phyloP scores from a whole-genome alignment of 495 filamentous ascomycete species.

The Talaromyces proteolyticus region DNA sequence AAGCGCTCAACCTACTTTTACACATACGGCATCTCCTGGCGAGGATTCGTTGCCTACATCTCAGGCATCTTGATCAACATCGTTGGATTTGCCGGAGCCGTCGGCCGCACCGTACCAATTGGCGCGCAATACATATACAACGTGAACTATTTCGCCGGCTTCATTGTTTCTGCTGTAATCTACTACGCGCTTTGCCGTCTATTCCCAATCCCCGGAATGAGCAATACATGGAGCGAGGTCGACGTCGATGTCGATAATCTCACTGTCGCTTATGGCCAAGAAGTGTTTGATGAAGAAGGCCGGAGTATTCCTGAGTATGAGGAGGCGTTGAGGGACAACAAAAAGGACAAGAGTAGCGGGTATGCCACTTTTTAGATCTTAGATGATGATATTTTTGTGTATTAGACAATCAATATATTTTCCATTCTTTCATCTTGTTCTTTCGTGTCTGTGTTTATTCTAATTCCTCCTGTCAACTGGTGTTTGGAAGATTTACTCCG shows the following conservation, averaged over 20 bases:
- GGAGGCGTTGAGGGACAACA: slow-evolving; percentile 4
- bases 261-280: slow-evolving; percentile 33
- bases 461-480: background rate
- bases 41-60: slow-evolving; percentile 79
- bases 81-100: slow-evolving; percentile 82
- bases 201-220: slow-evolving; percentile 68
- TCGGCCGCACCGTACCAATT: slow-evolving; percentile 64
- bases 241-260: slow-evolving; percentile 48
- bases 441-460: background rate
- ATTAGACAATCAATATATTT: background rate
- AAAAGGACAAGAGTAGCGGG: slow-evolving; percentile 8
- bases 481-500: too few species aligned
- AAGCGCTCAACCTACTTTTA: slow-evolving; percentile 66
- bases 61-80: slow-evolving; percentile 87
- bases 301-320: slow-evolving; percentile 3
- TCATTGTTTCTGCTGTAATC: slow-evolving; percentile 59
- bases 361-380: slow-evolving; percentile 6
- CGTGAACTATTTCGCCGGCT: slow-evolving; percentile 83
- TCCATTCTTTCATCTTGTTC: background rate
- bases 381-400: too few species aligned
- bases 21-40: slow-evolving; percentile 70
- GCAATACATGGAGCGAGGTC: slow-evolving; percentile 76
- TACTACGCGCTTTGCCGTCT: slow-evolving; percentile 67
- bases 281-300: slow-evolving; percentile 22
- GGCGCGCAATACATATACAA: slow-evolving; percentile 86